Evolutionary conservation across 139 green algal genomes (phyloP), one percentile per base, ranked within the genome.

Genomic region (Picochlorum costavermella): DNA sequence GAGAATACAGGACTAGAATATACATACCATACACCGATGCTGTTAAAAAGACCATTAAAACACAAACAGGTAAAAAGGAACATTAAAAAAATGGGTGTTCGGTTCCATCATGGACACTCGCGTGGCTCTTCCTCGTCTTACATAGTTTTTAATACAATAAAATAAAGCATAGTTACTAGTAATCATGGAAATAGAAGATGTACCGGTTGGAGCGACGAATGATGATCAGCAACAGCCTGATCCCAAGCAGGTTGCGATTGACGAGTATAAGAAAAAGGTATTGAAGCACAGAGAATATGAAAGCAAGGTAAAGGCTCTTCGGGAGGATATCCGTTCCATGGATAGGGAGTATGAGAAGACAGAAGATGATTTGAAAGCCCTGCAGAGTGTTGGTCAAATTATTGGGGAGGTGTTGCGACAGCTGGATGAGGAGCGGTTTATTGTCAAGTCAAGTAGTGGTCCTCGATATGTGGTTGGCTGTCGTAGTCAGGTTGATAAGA

Each of bases 321-420:
- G 92, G 3, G 84, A 94, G 2, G 68, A 86, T 14, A 82, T 96
- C 1, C 92, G 90, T 73, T 79, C 83, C 43, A 63, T 87, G 2
- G 90, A 94, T 58, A 90, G 85, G 68, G 84, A 95, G 6, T 98
- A 93, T 72, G 94, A 99, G 69, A 98, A 98, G 77, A 98, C 94
- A n/a, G 94, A 99, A 79, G 91, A 98, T 37, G 94, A 99, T 61
- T 75, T 99, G 6, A 96, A 96, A 60, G 91, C 92, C 10, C 75
- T 99, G 68, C 94, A 99, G 70, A 97, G 89, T 68, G 94, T 99
- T 5, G 94, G 94, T 23, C 94, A 99, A 68, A 99, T 99, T 62
- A 98, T 99, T 29, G 94, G 94, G 3, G 94, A 99, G 75, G 94
- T 98, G 30, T 82, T 99, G 29, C 60, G 91, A 3, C 94, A 99